Base-by-base conservation (phyloP, 306 rosid species). In the Fragaria ananassa region DNA sequence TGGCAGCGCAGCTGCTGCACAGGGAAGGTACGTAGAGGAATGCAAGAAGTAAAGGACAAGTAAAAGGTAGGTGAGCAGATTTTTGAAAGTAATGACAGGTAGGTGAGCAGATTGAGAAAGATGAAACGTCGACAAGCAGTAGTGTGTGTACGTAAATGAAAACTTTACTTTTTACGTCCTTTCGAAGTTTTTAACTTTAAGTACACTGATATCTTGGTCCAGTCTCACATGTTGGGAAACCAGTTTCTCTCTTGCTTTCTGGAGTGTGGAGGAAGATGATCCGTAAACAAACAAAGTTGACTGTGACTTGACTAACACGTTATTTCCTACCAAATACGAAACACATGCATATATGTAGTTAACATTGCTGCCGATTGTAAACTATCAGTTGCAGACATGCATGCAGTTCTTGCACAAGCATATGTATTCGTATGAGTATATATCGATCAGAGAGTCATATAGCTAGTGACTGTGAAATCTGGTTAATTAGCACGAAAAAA, bases 1-100 rank as follows among this genome's bases (percentile, higher is more conserved):
- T 1, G 31, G 31, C 31, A 29, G 31, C 31, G 2, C 31, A 29
- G 31, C 31, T 29, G 31, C 31, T 83, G 81, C 75, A 35, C 18
- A 61, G 49, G 39, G 75, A 84, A 84, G 86, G 85, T 29, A 27
- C 29, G 29, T 77, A 86, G 78, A 72, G 76, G 47, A 68, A 21
- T 70, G 73, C 25, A 31, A 51, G 21, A 64, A 46, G 47, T 62
- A 21, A 34, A 23, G 50, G 68, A 51, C 37, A 39, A 51, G 58
- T 46, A 50, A 65, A 8, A 25, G 70, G 42, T 54, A 17, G 21
- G 68, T 11, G 57, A 45, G 50, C 39, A 6, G 17, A 78, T 19
- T 31, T n/a, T n/a, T n/a, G n/a, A n/a, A n/a, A n/a, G n/a, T n/a
- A n/a, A n/a, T n/a, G n/a, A n/a, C n/a, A n/a, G n/a, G n/a, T n/a